phyloP scores from a whole-genome alignment of 2,329 filamentous ascomycete genomes.

The Monilinia vaccinii-corymbosi region DNA sequence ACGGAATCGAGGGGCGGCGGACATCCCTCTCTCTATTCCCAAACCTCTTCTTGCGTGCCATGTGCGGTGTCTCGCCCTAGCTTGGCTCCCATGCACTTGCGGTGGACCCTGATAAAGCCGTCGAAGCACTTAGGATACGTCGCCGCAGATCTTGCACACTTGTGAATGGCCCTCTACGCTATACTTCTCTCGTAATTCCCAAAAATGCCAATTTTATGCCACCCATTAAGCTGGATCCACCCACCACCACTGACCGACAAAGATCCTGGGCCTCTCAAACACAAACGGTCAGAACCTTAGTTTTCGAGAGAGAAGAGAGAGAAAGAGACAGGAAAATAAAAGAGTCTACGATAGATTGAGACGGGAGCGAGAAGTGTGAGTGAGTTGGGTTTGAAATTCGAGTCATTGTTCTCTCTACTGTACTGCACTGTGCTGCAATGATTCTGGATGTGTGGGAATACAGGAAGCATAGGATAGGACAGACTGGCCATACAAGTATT shows the following conservation, averaged over 20 bases:
- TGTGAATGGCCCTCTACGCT: not conserved
- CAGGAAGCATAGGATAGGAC: too few species aligned
- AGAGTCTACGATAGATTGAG: too few species aligned
- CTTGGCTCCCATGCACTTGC: not conserved
- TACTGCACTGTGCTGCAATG: too few species aligned
- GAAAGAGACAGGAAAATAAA: too few species aligned
- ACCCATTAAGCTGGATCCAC: constrained; percentile 4
- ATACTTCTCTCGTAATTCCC: not conserved
- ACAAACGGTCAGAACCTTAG: constrained; percentile 1
- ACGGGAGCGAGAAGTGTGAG: too few species aligned
- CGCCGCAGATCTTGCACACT: not conserved
- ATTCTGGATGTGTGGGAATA: too few species aligned
- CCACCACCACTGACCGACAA: constrained; percentile 1
- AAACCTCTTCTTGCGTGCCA: not conserved
- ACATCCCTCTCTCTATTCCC: not conserved
- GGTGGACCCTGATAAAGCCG: constrained; percentile 5
- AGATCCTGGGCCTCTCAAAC: not conserved
- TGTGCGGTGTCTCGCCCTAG: not conserved
- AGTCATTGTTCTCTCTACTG: too few species aligned
- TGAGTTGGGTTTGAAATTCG: too few species aligned
- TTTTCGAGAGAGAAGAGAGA: not conserved
- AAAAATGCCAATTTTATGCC: constrained; percentile 3
- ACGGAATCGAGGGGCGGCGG: not conserved
- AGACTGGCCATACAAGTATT: too few species aligned
- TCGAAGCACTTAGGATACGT: constrained; percentile 5